Evolutionary conservation across 192 early-diverging fungal genomes (phyloP), one percentile per base, ranked within the genome.

Genomic region (Coemansia sp.): DNA sequence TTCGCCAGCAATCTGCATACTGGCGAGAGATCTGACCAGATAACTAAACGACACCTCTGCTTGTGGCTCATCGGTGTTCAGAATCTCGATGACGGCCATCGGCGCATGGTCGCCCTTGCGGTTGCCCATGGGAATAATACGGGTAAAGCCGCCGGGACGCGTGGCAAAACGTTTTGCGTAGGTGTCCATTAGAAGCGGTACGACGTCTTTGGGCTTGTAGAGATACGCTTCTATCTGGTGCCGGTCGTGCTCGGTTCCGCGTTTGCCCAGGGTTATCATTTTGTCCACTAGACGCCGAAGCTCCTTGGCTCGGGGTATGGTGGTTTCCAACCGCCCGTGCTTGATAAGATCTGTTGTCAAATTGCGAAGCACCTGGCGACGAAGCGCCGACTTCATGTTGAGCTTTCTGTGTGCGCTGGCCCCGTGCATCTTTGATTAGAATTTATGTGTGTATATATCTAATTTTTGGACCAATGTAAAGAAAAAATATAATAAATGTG

Each of bases 251-350:
- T 78, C 72, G 59, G 81, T 85, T 37, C 91, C 91, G 35, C 87
- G 87, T 79, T 96, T 96, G 65, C 89, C 94, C 39, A 91, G 82
- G 8, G 92, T 92, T 51, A 97, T 92, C 86, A 97, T 91, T 84
- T 94, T 86, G 75, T 99, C 95, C 15, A 90, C 95, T 37, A 92
- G 74, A 35, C 90, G 87, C 76, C 94, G 86, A n/a, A 96, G 75
- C 66, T 92, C 91, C 77, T 93, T 95, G 33, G 97, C 97, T 74
- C 95, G 94, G 4, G 97, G 88, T 11, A 96, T 73, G 0, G 97
- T 99, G 8, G 97, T 99, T 70, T 92, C 89, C 51, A 99, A 93
- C 61, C 93, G 89, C 68, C 95, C 96, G 78, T 95, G 83, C 70
- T 91, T 83, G 68, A 99, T 90, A 28, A 98, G 86, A 36, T 91